Evolutionary conservation across 2,329 filamentous ascomycete genomes (phyloP).

Genomic region (Karstenula rhodostoma): DNA sequence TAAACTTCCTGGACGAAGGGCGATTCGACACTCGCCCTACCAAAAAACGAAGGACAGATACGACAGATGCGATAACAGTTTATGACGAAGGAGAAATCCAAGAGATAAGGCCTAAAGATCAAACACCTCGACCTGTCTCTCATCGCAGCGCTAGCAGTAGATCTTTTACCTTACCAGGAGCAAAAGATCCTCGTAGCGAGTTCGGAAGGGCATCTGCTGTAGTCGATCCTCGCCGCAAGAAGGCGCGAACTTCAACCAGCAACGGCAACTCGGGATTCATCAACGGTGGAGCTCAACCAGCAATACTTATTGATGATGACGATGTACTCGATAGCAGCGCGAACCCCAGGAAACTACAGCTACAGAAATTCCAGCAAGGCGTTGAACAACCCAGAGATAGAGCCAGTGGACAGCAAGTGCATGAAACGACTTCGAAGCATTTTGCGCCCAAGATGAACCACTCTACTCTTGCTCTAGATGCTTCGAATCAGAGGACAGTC

Average conservation of each 20-base stretch:
- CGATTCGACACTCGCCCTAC: neutral
- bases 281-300: slow-evolving; percentile 6
- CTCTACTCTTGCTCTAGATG: neutral
- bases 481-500: neutral
- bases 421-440: neutral
- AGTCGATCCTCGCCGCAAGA: slow-evolving; percentile 23
- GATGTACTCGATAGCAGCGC: neutral
- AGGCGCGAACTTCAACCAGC: slow-evolving; percentile 15
- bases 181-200: slow-evolving; percentile 23
- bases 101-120: neutral
- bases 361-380: slow-evolving; percentile 27
- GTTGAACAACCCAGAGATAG: neutral
- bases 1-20: neutral
- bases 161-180: slow-evolving; percentile 3
- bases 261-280: neutral
- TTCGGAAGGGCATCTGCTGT: slow-evolving; percentile 24
- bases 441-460: slow-evolving; percentile 13
- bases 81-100: slow-evolving; percentile 4
- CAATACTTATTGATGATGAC: slow-evolving; percentile 22
- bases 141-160: slow-evolving; percentile 27
- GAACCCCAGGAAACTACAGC: slow-evolving; percentile 15
- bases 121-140: slow-evolving; percentile 18
- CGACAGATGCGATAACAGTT: neutral
- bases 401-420: neutral
- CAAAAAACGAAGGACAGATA: slow-evolving; percentile 2